Evolutionary conservation across 495 filamentous ascomycete genomes (phyloP), one percentile per base, ranked within the genome.

Genomic region (Neurospora sp.): DNA sequence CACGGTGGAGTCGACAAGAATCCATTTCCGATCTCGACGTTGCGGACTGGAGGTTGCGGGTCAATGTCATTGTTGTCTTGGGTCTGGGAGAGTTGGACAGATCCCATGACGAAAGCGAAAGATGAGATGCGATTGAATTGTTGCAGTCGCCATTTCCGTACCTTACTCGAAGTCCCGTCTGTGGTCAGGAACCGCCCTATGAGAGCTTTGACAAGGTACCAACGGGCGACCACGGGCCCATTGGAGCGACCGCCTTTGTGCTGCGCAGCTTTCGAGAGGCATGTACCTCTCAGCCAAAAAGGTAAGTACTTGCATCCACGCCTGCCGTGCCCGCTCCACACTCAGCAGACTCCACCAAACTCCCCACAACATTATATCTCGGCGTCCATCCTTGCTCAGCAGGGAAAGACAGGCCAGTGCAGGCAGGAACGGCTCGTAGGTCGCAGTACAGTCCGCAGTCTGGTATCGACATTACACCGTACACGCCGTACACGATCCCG

Each of bases 151-250:
- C 53, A 14, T 61, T 61, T 61, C 53, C 31, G 53, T 61, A 31
- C 53, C 53, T 61, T 31, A 31, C 53, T 61, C 12, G 22, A 12
- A 59, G 47, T 53, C 45, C 45, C 22, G 53, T 61, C 12, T 47
- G 70, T 68, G 38, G 71, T 69, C 75, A 70, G 74, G 71, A 65
- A 77, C 75, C 71, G 72, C 74, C 72, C 72, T 75, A 75, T 71
- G 72, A 71, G 65, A 73, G 59, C 40, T 45, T 35, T 47, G 38
- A 35, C n/a, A 27, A 31, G 69, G 38, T 42, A 45, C 69, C 41
- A 31, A 41, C 39, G 41, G 69, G 20, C 18, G 69, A 22, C 38
- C 37, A 14, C 31, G 39, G 37, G 39, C 39, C 69, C 10, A 22
- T 42, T 61, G 70, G 22, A 42, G 53, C 70, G 53, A 61, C 20